Conservation (phyloP, 164 flowering plant genomes). For the Liquidambar formosana region DNA sequence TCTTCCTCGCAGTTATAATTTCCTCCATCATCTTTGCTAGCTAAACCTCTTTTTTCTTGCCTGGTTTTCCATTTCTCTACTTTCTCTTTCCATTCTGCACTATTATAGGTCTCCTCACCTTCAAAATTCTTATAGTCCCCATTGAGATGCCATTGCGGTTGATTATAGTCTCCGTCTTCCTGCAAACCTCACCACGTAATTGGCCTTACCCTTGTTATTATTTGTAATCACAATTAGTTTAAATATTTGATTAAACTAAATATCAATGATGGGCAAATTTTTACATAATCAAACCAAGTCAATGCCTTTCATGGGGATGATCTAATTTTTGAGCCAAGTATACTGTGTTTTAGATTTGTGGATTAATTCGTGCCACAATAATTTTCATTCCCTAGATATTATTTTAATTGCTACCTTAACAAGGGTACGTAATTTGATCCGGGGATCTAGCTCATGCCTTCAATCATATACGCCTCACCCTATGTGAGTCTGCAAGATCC, state of each 20-base stretch:
- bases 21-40: constrained; percentile 51
- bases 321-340: too few species aligned
- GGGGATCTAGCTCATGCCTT: too few species aligned
- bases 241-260: neutral
- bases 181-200: constrained; percentile 27
- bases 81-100: constrained; percentile 89
- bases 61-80: constrained; percentile 92
- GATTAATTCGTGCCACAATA: too few species aligned
- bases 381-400: too few species aligned
- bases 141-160: constrained; percentile 52
- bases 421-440: too few species aligned
- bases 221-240: neutral
- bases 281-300: too few species aligned
- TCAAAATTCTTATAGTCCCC: constrained; percentile 79
- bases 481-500: too few species aligned
- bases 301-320: too few species aligned
- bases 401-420: too few species aligned
- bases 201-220: neutral
- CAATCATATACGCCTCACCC: too few species aligned
- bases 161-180: constrained; percentile 61
- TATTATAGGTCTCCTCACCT: constrained; percentile 49
- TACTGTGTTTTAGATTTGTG: too few species aligned
- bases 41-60: constrained; percentile 87
- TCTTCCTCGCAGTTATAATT: constrained; percentile 78
- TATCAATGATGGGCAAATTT: too few species aligned